phyloP scores from a whole-genome alignment of 83 land plant species.

The Picea abies region DNA sequence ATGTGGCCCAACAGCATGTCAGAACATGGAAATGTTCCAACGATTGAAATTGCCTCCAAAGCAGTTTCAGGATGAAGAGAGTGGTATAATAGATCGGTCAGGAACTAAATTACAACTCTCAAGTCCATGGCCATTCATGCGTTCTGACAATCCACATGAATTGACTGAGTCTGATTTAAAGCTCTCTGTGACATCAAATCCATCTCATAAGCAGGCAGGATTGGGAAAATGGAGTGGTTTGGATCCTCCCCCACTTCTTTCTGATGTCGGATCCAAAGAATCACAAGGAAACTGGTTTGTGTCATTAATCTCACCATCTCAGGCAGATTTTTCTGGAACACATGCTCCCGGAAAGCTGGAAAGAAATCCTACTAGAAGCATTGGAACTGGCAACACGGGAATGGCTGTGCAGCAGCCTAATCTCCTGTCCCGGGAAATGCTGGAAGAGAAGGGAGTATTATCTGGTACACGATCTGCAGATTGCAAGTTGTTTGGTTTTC shows the following conservation, averaged over 20 bases:
- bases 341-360: conserved; percentile 3
- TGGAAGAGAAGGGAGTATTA: conserved; percentile 30
- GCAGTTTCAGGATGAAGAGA: conserved; percentile 11
- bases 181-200: neutral
- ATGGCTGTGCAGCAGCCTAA: conserved; percentile 19
- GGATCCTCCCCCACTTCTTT: neutral
- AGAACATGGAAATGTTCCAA: conserved; percentile 6
- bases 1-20: neutral
- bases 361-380: conserved; percentile 8
- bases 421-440: conserved; percentile 13
- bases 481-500: conserved; percentile 63
- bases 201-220: neutral
- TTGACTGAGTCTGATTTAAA: neutral
- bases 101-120: conserved; percentile 11
- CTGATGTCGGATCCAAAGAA: conserved; percentile 1
- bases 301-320: neutral
- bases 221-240: conserved; percentile 4
- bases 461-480: conserved; percentile 34
- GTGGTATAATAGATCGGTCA: neutral
- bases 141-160: neutral
- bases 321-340: neutral
- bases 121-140: conserved; percentile 1
- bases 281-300: conserved; percentile 2
- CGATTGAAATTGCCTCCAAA: neutral
- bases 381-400: conserved; percentile 27